These are phyloP conservation scores for Deinandra increscens DNA, from an alignment of 129 eudicot genomes.

Conservation along the genomic window DNA sequence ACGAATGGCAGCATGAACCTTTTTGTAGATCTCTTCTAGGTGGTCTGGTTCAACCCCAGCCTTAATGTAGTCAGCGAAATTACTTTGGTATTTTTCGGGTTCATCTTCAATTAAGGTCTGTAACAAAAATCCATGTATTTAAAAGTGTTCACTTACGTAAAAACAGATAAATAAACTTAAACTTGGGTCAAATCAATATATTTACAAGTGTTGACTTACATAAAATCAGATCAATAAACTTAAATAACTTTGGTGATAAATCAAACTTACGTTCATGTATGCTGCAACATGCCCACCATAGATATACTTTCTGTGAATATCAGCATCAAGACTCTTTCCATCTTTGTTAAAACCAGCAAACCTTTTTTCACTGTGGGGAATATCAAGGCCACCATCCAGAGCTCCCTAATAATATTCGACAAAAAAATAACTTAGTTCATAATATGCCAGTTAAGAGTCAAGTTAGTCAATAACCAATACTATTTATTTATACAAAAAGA, in stretches of 20 bases:
- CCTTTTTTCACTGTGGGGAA: slow-evolving; percentile 93
- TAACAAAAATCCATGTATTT: background rate
- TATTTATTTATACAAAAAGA: background rate
- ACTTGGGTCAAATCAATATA: background rate
- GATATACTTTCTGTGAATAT: slow-evolving; percentile 81
- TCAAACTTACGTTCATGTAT: slow-evolving; percentile 62
- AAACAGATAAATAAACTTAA: too few relatives aligned
- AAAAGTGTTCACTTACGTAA: background rate
- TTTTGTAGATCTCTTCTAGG: slow-evolving; percentile 76
- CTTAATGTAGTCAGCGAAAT: slow-evolving; percentile 66
- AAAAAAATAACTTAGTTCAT: background rate
- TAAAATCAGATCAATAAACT: background rate
- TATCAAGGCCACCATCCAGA: slow-evolving; percentile 94
- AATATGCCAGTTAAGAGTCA: background rate
- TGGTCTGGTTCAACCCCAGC: slow-evolving; percentile 58
- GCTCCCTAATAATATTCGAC: slow-evolving; percentile 61
- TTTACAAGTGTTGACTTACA: background rate
- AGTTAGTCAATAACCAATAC: too few relatives aligned
- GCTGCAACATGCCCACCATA: slow-evolving; percentile 87
- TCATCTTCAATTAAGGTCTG: slow-evolving; percentile 83
- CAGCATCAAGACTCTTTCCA: slow-evolving; percentile 76
- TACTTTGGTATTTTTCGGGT: slow-evolving; percentile 77
- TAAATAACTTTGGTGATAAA: too few relatives aligned
- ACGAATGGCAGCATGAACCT: slow-evolving; percentile 91
- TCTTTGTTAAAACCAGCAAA: slow-evolving; percentile 94